These are phyloP conservation scores for Powellomyces hirtus DNA, from an alignment of 192 early-diverging fungal species.

Conservation along the genomic window DNA sequence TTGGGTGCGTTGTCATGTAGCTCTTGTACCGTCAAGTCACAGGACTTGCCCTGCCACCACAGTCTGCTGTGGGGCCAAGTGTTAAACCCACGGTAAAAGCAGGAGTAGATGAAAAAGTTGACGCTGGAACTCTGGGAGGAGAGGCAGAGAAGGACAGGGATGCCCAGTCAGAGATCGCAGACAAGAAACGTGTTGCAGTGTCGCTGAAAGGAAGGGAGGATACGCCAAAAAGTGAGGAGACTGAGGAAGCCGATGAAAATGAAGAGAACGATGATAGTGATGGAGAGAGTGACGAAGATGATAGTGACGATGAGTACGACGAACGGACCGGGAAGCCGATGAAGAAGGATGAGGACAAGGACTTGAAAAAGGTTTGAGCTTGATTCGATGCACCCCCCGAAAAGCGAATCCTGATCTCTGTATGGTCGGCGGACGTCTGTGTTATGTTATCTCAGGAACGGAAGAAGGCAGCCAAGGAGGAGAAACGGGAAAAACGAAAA, in stretches of 20 bases:
- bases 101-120: too few relatives aligned
- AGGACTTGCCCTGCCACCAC: conserved; percentile 12
- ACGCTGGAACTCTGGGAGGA: too few relatives aligned
- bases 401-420: background rate
- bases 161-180: too few relatives aligned
- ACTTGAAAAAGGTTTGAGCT: conserved; percentile 70
- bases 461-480: conserved; percentile 85
- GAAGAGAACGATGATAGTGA: conserved; percentile 38
- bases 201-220: background rate
- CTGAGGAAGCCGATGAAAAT: conserved; percentile 11
- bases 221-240: background rate
- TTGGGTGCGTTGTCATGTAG: background rate
- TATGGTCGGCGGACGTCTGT: too few relatives aligned
- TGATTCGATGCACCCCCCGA: background rate
- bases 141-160: too few relatives aligned
- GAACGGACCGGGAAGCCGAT: conserved; percentile 44
- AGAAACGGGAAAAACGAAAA: conserved; percentile 87
- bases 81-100: too few relatives aligned
- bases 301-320: conserved; percentile 44
- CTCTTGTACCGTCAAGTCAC: conserved; percentile 28
- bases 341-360: conserved; percentile 84
- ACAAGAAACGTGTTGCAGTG: background rate
- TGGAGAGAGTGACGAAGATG: conserved; percentile 40
- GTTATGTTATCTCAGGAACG: conserved; percentile 53
- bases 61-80: background rate